phyloP scores from a whole-genome alignment of 352 stramenopile species.

The Pythium vanterpoolii region DNA sequence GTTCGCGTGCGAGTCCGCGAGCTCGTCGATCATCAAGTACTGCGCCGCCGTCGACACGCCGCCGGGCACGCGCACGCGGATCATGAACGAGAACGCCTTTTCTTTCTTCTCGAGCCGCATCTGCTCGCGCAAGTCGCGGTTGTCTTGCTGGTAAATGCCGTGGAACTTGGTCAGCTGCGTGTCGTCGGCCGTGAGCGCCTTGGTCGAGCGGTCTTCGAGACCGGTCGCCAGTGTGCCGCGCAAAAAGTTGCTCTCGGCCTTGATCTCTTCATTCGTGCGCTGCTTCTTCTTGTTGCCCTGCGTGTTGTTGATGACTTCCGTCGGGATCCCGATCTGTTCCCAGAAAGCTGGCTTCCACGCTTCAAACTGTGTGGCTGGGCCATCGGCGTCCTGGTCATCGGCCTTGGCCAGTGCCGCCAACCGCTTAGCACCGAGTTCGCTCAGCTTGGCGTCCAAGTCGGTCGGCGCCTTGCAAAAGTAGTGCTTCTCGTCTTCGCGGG shows the following conservation, averaged over 20 bases:
- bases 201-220: constrained; percentile 70
- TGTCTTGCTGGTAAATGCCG: constrained; percentile 97
- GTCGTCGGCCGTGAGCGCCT: constrained; percentile 63
- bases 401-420: constrained; percentile 54
- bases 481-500: constrained; percentile 75
- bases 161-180: constrained; percentile 95
- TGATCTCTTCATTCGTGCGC: constrained; percentile 85
- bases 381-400: constrained; percentile 83
- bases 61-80: constrained; percentile 94
- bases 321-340: constrained; percentile 65
- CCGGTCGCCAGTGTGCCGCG: constrained; percentile 63
- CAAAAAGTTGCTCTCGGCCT: constrained; percentile 73
- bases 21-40: constrained; percentile 93
- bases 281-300: constrained; percentile 56
- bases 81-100: constrained; percentile 97
- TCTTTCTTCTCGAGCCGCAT: constrained; percentile 79
- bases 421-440: constrained; percentile 65
- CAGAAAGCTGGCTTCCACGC: constrained; percentile 73
- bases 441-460: constrained; percentile 74
- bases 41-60: constrained; percentile 92
- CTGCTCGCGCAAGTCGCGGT: constrained; percentile 87
- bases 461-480: constrained; percentile 79
- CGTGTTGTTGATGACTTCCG: constrained; percentile 43
- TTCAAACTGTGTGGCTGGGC: constrained; percentile 66
- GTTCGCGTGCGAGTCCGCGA: constrained; percentile 92